Percentiles rank a stretch among this genome's conserved stretches.
Evolutionary conservation across 2,329 filamentous ascomycete species (phyloP).

Genomic region (Fonsecaea monophora): DNA sequence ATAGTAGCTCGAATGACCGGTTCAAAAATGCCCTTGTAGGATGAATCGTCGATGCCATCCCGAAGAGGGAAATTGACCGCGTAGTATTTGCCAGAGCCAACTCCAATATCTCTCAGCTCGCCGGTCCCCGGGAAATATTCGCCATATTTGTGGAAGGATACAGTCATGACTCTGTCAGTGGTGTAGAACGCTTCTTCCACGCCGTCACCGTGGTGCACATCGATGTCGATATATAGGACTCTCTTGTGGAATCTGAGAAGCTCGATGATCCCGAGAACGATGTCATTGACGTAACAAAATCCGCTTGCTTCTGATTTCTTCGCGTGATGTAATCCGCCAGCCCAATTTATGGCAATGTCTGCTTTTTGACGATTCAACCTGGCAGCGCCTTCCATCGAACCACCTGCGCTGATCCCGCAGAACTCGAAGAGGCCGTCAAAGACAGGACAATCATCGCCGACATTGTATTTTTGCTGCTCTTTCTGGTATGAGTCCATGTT

Average conservation of each 20-base stretch:
- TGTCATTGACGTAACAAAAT: constrained; percentile 96
- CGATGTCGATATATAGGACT: constrained; percentile 71
- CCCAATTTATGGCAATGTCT: constrained; percentile 80
- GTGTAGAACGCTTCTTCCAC: constrained; percentile 76
- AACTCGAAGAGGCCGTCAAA: constrained; percentile 75
- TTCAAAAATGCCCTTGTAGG: constrained; percentile 73
- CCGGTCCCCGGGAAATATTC: constrained; percentile 75
- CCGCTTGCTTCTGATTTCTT: constrained; percentile 94
- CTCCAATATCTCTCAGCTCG: constrained; percentile 71
- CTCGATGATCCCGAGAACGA: constrained; percentile 70
- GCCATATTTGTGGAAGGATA: constrained; percentile 75
- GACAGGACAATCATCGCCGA: constrained; percentile 69
- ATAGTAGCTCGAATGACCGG: constrained; percentile 71
- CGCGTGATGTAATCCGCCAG: constrained; percentile 93
- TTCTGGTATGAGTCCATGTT: constrained; percentile 95
- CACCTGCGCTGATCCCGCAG: constrained; percentile 72
- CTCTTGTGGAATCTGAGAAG: constrained; percentile 68
- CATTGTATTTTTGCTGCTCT: constrained; percentile 82
- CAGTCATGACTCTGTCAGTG: constrained; percentile 74
- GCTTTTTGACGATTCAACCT: constrained; percentile 71
- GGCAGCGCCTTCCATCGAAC: constrained; percentile 74
- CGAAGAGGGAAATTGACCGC: constrained; percentile 73
- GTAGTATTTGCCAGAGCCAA: constrained; percentile 71
- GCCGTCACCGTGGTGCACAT: constrained; percentile 72
- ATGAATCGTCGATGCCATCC: constrained; percentile 71